phyloP scores from a whole-genome alignment of 208 protist species.

The Leishmania major region DNA sequence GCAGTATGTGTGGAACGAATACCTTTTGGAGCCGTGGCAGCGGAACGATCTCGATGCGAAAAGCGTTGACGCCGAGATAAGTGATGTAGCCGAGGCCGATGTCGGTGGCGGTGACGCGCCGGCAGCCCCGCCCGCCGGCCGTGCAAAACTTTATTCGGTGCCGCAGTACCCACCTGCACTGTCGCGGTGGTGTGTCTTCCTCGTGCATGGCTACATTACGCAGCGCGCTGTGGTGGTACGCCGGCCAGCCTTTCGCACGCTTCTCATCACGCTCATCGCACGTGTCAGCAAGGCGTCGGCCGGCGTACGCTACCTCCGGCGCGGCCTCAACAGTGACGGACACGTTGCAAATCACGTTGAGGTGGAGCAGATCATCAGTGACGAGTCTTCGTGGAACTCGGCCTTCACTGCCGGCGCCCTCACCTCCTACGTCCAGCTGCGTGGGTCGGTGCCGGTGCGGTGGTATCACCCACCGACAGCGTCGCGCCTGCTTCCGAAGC shows the following conservation, averaged over 20 bases:
- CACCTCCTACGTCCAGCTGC: slow-evolving; percentile 82
- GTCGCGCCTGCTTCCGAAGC: slow-evolving; percentile 73
- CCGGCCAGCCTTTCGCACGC: slow-evolving; percentile 18
- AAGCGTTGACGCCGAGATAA: neutral
- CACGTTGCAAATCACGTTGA: slow-evolving; percentile 91
- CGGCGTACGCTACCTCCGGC: slow-evolving; percentile 95
- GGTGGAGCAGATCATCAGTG: slow-evolving; percentile 87
- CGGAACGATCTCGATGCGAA: neutral
- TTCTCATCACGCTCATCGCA: slow-evolving; percentile 91
- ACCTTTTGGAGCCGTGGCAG: slow-evolving; percentile 66
- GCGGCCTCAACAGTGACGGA: slow-evolving; percentile 89
- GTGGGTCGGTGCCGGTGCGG: slow-evolving; percentile 83
- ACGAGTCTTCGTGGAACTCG: slow-evolving; percentile 42
- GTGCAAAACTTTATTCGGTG: neutral
- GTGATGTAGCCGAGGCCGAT: neutral
- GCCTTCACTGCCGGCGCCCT: slow-evolving; percentile 37
- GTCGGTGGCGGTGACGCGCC: neutral
- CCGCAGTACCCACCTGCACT: slow-evolving; percentile 26
- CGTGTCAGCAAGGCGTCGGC: slow-evolving; percentile 92
- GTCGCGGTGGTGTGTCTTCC: slow-evolving; percentile 28
- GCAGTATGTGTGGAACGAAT: slow-evolving; percentile 91
- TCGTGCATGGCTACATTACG: slow-evolving; percentile 45
- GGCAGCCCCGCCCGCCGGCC: neutral
- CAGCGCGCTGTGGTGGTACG: slow-evolving; percentile 38
- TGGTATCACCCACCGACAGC: slow-evolving; percentile 77